These are phyloP conservation scores for Leishmania gerbilli DNA, from an alignment of 208 protist genomes.

Conservation along the genomic window DNA sequence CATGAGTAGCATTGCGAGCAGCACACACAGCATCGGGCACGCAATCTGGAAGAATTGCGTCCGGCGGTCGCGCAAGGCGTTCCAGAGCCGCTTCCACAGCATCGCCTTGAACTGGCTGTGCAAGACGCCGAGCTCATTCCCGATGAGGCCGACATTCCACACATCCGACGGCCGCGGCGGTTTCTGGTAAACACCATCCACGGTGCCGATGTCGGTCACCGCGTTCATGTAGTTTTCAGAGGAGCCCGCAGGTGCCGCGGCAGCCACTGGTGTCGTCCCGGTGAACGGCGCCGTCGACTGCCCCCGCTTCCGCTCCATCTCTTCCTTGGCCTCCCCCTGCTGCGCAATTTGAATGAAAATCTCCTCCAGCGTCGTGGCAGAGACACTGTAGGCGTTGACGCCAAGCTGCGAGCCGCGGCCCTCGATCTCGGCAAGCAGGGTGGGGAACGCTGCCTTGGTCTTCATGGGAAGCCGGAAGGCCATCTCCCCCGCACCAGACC, in stretches of 20 bases:
- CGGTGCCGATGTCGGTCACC: constrained; percentile 8
- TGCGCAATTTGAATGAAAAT: constrained; percentile 71
- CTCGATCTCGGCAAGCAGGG: constrained; percentile 51
- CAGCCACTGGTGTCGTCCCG: neutral
- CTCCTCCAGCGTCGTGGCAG: constrained; percentile 75
- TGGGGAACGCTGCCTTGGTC: constrained; percentile 39
- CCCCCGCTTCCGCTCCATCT: constrained; percentile 7
- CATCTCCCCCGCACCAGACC: constrained; percentile 44
- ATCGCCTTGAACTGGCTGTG: constrained; percentile 59
- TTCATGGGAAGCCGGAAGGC: constrained; percentile 46
- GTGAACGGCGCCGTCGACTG: neutral
- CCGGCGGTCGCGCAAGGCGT: constrained; percentile 60
- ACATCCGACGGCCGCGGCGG: constrained; percentile 24
- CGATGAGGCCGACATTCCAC: constrained; percentile 45
- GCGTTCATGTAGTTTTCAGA: neutral
- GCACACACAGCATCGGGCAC: constrained; percentile 61
- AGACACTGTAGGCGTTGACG: constrained; percentile 54
- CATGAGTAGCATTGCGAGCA: constrained; percentile 76
- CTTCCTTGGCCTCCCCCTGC: constrained; percentile 35
- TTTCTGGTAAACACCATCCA: neutral
- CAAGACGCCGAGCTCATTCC: constrained; percentile 11
- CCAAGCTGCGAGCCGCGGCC: constrained; percentile 28
- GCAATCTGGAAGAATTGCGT: constrained; percentile 78
- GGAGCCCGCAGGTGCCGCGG: neutral
- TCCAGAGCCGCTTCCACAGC: constrained; percentile 62